phyloP scores from a whole-genome alignment of 2,329 filamentous ascomycete species.

The Cytospora paraplurivora region DNA sequence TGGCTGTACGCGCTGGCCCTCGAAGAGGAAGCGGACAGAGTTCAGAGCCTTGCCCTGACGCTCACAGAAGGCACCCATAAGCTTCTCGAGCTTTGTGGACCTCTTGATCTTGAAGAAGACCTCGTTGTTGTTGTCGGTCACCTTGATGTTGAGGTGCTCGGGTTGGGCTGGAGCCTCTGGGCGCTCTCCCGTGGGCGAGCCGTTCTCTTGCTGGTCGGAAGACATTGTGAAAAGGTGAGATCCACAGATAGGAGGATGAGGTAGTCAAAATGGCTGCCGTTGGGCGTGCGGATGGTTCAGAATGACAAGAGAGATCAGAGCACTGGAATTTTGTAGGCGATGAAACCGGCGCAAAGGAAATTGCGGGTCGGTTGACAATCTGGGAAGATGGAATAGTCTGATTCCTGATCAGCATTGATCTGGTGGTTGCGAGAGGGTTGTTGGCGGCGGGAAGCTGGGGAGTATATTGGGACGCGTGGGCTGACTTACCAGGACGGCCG shows the following conservation, averaged over 20 bases:
- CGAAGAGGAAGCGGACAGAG: conserved; percentile 92
- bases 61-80: conserved; percentile 98
- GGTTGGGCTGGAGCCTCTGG: conserved; percentile 48
- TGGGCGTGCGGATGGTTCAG: neutral
- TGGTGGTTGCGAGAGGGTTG: neutral
- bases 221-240: conserved; percentile 38
- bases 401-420: neutral
- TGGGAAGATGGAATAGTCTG: neutral
- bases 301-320: neutral
- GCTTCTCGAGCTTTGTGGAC: conserved; percentile 90
- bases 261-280: neutral
- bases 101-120: conserved; percentile 99
- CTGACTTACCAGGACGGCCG: neutral
- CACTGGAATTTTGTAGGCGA: neutral
- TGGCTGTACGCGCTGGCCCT: conserved; percentile 88
- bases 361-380: too few relatives aligned
- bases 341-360: neutral
- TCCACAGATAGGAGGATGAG: neutral
- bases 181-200: conserved; percentile 47
- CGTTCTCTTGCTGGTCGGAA: conserved; percentile 56
- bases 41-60: conserved; percentile 84
- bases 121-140: conserved; percentile 99
- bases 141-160: conserved; percentile 98
- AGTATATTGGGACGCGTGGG: neutral
- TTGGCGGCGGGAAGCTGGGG: neutral